Conservation (phyloP, 2,329 filamentous ascomycete species). For the Pyrenophora seminiperda region DNA sequence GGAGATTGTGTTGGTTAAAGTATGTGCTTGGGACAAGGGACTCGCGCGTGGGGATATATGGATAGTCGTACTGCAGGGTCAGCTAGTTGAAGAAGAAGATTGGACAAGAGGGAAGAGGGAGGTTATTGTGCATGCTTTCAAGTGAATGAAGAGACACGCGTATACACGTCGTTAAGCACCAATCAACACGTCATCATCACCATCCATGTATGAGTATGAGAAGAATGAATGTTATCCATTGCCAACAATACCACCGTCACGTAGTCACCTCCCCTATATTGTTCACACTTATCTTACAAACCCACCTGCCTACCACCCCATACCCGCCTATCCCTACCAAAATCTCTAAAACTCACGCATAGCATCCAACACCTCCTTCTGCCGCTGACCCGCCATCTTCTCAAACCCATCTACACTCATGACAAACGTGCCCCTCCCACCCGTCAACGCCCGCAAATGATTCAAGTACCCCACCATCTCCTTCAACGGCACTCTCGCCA, state of each 20-base stretch:
- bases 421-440: conserved; percentile 77
- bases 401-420: conserved; percentile 77
- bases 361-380: conserved; percentile 58
- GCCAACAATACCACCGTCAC: neutral
- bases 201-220: no score
- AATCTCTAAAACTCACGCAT: conserved; percentile 35
- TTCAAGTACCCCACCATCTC: conserved; percentile 97
- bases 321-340: neutral
- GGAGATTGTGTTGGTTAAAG: neutral
- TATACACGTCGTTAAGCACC: no score
- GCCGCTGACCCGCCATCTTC: conserved; percentile 65
- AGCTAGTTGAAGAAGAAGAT: no score
- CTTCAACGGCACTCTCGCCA: conserved; percentile 87
- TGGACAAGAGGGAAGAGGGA: no score
- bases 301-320: no score
- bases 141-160: no score
- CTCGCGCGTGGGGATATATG: neutral
- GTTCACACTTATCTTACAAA: neutral
- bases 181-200: no score
- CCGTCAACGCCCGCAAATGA: conserved; percentile 85
- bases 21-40: neutral
- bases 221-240: no score
- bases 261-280: neutral
- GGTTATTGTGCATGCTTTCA: no score
- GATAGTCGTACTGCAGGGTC: neutral